Percentiles rank a stretch among this genome's conserved stretches.
Evolutionary conservation across 306 rosid species (phyloP).

Genomic region (Castanopsis chinensis): DNA sequence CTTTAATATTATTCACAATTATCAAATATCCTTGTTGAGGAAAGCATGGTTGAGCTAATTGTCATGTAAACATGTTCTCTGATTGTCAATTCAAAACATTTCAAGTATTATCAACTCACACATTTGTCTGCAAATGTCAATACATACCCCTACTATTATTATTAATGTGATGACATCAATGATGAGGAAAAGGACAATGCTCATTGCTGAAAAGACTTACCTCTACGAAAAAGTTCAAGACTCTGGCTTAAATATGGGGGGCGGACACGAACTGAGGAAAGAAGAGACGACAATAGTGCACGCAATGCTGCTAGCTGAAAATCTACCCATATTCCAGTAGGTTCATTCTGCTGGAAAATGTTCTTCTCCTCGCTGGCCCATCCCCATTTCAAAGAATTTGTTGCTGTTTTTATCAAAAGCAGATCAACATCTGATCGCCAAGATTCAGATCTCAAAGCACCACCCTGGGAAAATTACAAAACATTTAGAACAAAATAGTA

Average conservation of each 20-base stretch:
- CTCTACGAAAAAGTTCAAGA: conserved; percentile 77
- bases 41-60: background rate
- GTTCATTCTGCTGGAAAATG: conserved; percentile 41
- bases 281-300: conserved; percentile 75
- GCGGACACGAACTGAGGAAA: conserved; percentile 51
- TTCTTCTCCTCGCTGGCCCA: conserved; percentile 40
- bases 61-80: background rate
- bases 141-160: background rate
- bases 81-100: background rate
- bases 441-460: conserved; percentile 51
- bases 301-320: conserved; percentile 77
- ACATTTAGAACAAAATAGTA: conserved; percentile 1
- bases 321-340: conserved; percentile 42
- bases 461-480: conserved; percentile 52
- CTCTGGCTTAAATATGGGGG: conserved; percentile 76
- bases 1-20: background rate
- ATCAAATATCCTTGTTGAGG: background rate
- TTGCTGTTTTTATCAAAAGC: conserved; percentile 56
- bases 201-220: conserved; percentile 38
- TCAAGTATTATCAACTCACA: no score
- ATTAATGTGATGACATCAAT: background rate
- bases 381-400: conserved; percentile 50
- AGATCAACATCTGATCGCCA: conserved; percentile 64
- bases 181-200: conserved; percentile 9
- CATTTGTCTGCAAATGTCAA: background rate